Evolutionary conservation across 306 rosid genomes (phyloP), one percentile per base, ranked within the genome.

Genomic region (Astragalus glycyphyllos): DNA sequence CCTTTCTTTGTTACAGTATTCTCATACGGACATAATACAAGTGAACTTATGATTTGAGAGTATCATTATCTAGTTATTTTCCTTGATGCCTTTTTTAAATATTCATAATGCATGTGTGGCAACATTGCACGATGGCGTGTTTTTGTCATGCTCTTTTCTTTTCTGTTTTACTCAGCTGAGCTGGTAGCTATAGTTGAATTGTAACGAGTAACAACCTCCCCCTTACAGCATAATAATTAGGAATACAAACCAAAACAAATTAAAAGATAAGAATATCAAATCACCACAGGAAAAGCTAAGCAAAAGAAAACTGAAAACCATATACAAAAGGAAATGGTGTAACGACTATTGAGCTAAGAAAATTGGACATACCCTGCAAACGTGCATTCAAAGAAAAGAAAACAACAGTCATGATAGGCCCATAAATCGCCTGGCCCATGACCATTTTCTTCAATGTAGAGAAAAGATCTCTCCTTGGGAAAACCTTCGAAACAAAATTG

Each of bases 381-480:
- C 6, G 37, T 15, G 98, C 97, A 81, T 94, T 94, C 38, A 48
- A 31, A 75, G 97, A 90, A 80, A 94, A 94, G 86, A 94, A 94
- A 63, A 80, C 45, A 51, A 66, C 89, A 72, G 97, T 90, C 96
- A 94, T 86, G 60, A 77, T 23, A 80, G 98, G 97, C 71, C 97
- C 98, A 79, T 84, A 94, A 14, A 87, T 38, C 11, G 80, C 7
- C 85, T 94, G 97, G 58, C 96, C 96, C 92, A 94, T 50, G 47
- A 73, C 80, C 96, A 94, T 94, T 81, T 94, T 94, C 88, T 77
- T 90, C 58, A 94, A 77, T 16, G 95, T 94, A 50, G 97, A 89
- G 50, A 75, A 60, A 31, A 89, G 46, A 75, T 94, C 98, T 62
- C 86, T 85, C 77, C 72, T 64, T 7, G 98, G 98, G 71, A 77